A percentile compares a stretch with the other conserved stretches of the same genome.
phyloP scores from a whole-genome alignment of 768 basidiomycete species.

The Phylloporus arenicola region DNA sequence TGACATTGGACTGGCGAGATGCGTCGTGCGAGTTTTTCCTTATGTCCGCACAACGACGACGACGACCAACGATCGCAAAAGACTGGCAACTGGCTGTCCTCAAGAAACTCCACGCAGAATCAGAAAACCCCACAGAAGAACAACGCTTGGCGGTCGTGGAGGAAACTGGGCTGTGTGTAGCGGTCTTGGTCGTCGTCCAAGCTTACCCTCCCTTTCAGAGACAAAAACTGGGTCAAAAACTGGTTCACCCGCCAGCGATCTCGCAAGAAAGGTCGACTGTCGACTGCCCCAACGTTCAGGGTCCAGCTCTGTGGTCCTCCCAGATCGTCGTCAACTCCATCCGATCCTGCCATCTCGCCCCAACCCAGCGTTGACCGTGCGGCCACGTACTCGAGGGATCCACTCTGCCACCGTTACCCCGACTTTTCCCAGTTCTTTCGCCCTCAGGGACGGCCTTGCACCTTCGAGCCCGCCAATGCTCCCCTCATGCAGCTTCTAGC shows the following conservation, averaged over 20 bases:
- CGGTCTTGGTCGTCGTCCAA: slow-evolving; percentile 1
- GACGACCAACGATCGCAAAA: slow-evolving; percentile 16
- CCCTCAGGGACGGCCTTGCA: slow-evolving; percentile 9
- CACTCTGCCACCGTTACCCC: slow-evolving; percentile 28
- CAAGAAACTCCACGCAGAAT: slow-evolving; percentile 19
- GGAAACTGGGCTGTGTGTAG: slow-evolving; percentile 31
- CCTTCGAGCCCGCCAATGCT: neutral
- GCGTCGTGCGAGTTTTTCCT: slow-evolving; percentile 15
- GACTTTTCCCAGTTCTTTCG: slow-evolving; percentile 31
- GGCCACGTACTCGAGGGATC: slow-evolving; percentile 29
- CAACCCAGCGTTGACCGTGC: too few relatives aligned
- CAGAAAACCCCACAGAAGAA: slow-evolving; percentile 19
- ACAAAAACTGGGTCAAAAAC: slow-evolving; percentile 26
- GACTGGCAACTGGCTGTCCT: slow-evolving; percentile 29
- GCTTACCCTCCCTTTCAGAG: slow-evolving; percentile 13
- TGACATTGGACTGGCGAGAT: neutral
- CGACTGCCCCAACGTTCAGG: slow-evolving; percentile 12
- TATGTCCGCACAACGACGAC: slow-evolving; percentile 2
- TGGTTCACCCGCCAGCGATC: slow-evolving; percentile 29
- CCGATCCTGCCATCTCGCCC: neutral
- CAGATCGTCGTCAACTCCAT: too few relatives aligned
- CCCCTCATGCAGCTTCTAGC: neutral
- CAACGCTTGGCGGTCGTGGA: slow-evolving; percentile 17
- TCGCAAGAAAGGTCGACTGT: slow-evolving; percentile 3
- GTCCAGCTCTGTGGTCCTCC: slow-evolving; percentile 2